Percentiles rank a stretch among this genome's conserved stretches.
Conservation (phyloP, 345 rosid species). For the Melastoma malabathricum region DNA sequence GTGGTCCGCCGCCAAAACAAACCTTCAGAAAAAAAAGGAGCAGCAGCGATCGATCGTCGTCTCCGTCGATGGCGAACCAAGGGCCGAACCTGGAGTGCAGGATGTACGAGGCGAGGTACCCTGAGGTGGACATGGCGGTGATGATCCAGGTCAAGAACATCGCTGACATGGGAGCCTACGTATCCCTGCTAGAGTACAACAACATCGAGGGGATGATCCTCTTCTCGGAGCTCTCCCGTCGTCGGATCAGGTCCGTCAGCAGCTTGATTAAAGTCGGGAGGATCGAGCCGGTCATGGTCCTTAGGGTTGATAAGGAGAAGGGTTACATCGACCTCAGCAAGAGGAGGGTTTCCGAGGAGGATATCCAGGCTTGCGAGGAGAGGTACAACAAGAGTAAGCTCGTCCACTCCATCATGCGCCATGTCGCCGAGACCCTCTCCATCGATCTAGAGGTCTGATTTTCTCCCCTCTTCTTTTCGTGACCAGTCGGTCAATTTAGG, state of each 20-base stretch:
- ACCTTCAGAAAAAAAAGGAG: background rate
- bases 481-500: background rate
- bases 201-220: constrained; percentile 96
- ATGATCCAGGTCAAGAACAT: constrained; percentile 97
- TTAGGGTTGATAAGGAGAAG: constrained; percentile 91
- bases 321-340: constrained; percentile 96
- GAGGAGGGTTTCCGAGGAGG: constrained; percentile 89
- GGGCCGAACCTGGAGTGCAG: constrained; percentile 85
- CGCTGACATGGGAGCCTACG: constrained; percentile 98
- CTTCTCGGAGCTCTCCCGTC: constrained; percentile 97
- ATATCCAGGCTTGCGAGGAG: constrained; percentile 89
- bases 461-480: background rate
- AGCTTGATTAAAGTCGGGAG: constrained; percentile 91
- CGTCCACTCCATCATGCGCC: constrained; percentile 96
- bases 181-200: constrained; percentile 87
- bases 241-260: constrained; percentile 93
- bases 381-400: constrained; percentile 98
- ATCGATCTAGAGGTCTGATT: constrained; percentile 75
- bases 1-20: too few species aligned
- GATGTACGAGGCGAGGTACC: constrained; percentile 87
- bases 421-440: constrained; percentile 78
- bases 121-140: constrained; percentile 96
- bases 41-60: background rate
- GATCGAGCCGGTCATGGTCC: constrained; percentile 97
- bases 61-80: constrained; percentile 29